Conservation (phyloP, 805 yeast genomes). For the Wickerhamiella azyma region DNA sequence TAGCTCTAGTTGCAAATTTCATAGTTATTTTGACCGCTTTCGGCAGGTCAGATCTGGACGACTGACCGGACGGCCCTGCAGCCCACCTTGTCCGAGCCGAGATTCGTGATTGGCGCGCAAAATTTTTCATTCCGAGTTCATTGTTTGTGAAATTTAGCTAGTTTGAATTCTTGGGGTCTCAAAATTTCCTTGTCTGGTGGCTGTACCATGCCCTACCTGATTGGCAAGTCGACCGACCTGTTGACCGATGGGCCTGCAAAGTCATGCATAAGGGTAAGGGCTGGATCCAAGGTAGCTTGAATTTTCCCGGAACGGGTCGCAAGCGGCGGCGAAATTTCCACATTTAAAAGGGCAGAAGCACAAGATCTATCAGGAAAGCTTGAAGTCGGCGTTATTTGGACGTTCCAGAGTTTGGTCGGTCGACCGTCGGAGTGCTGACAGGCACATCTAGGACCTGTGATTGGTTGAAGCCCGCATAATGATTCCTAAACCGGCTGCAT, state of each 20-base stretch:
- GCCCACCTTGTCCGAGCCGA: too few species aligned
- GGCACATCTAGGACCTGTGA: not conserved
- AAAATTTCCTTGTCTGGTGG: not conserved
- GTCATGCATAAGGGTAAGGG: slow-evolving; percentile 4
- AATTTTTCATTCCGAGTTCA: too few species aligned
- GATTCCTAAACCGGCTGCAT: slow-evolving; percentile 8
- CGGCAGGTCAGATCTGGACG: too few species aligned
- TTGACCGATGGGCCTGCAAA: slow-evolving; percentile 8
- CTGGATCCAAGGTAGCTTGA: not conserved
- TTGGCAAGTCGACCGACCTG: slow-evolving; percentile 7
- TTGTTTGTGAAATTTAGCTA: too few species aligned
- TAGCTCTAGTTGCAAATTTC: too few species aligned
- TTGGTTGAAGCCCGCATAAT: slow-evolving; percentile 5
- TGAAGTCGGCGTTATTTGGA: too few species aligned
- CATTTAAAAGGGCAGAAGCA: not conserved
- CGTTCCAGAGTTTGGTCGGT: not conserved
- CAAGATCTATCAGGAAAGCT: not conserved
- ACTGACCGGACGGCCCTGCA: too few species aligned
- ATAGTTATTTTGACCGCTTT: too few species aligned
- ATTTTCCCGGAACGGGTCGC: not conserved
- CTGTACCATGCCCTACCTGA: slow-evolving; percentile 8
- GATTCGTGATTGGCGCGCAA: too few species aligned
- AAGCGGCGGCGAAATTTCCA: not conserved
- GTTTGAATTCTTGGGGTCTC: too few species aligned
- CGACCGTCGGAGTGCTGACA: slow-evolving; percentile 5